A percentile compares a stretch with the other conserved stretches of the same genome.
phyloP scores from a whole-genome alignment of 2,329 filamentous ascomycete species.

The Pleoardoris graminearum region DNA sequence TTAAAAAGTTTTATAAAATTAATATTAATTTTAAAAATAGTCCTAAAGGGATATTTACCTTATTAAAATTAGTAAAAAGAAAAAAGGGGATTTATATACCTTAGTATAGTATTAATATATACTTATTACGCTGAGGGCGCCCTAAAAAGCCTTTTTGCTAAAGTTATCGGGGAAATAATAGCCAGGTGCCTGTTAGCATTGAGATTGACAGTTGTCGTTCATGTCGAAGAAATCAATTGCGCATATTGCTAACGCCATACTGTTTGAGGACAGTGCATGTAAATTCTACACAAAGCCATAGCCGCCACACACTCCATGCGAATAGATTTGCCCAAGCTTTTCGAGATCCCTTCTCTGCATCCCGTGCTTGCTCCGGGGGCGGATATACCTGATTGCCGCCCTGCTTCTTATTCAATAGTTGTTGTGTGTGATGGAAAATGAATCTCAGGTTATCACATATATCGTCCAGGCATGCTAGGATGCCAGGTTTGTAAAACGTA shows the following conservation, averaged over 20 bases:
- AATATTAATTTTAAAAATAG: too few species aligned
- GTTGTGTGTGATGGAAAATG: conserved; percentile 18
- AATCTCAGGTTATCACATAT: conserved; percentile 26
- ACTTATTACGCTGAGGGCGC: too few species aligned
- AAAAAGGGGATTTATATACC: too few species aligned
- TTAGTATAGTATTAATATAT: too few species aligned
- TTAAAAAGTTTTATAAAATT: too few species aligned
- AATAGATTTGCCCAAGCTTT: conserved; percentile 21
- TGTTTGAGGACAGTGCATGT: conserved; percentile 18
- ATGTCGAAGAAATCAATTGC: conserved; percentile 27
- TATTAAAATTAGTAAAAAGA: too few species aligned
- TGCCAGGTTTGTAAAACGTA: conserved; percentile 24
- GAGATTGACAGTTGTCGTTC: too few species aligned
- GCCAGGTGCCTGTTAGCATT: too few species aligned
- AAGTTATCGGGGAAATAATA: too few species aligned
- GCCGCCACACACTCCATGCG: conserved; percentile 22
- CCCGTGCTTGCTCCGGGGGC: not conserved
- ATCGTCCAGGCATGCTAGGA: conserved; percentile 22
- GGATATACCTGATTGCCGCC: conserved; percentile 12
- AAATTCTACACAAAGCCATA: conserved; percentile 31
- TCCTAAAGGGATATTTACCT: too few species aligned
- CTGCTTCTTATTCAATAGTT: conserved; percentile 1
- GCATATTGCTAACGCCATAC: conserved; percentile 27
- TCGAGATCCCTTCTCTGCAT: conserved; percentile 2
- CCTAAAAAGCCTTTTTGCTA: too few species aligned